Conservation (phyloP, 2,329 filamentous ascomycete species). For the Chaetothyriales sp. region DNA sequence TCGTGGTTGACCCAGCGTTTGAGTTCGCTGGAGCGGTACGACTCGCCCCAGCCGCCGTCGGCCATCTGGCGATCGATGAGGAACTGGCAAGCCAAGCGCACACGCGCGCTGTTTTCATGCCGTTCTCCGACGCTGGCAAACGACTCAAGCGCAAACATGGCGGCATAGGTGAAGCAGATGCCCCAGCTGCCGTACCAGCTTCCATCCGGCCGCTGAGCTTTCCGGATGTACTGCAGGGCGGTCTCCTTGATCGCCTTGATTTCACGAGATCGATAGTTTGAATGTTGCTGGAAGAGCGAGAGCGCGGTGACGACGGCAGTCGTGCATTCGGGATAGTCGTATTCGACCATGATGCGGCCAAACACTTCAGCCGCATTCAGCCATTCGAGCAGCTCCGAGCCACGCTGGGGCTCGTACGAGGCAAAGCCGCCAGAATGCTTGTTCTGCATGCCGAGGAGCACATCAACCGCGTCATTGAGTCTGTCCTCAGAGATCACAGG, state of each 20-base stretch:
- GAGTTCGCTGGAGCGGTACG: conserved; percentile 71
- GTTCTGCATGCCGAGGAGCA: conserved; percentile 84
- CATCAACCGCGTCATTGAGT: conserved; percentile 78
- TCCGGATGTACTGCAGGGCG: conserved; percentile 72
- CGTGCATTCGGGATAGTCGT: conserved; percentile 95
- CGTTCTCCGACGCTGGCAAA: conserved; percentile 69
- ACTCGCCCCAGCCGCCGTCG: conserved; percentile 95
- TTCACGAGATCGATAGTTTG: conserved; percentile 62
- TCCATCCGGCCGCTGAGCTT: conserved; percentile 64
- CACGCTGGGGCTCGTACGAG: conserved; percentile 76
- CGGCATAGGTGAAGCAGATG: conserved; percentile 94
- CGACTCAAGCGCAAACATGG: conserved; percentile 89
- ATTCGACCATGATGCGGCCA: conserved; percentile 94
- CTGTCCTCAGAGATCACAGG: conserved; percentile 60
- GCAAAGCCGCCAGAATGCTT: conserved; percentile 63
- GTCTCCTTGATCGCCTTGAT: conserved; percentile 59
- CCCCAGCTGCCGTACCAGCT: conserved; percentile 97
- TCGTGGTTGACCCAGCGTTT: conserved; percentile 58
- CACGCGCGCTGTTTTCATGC: conserved; percentile 57
- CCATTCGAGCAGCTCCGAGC: conserved; percentile 62
- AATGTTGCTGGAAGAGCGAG: conserved; percentile 64
- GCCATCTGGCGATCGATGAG: conserved; percentile 68
- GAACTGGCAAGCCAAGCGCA: conserved; percentile 70
- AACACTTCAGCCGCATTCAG: conserved; percentile 96
- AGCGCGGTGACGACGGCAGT: conserved; percentile 85